Conservation (phyloP, 331 rosid species). For the Arachis monticola region DNA sequence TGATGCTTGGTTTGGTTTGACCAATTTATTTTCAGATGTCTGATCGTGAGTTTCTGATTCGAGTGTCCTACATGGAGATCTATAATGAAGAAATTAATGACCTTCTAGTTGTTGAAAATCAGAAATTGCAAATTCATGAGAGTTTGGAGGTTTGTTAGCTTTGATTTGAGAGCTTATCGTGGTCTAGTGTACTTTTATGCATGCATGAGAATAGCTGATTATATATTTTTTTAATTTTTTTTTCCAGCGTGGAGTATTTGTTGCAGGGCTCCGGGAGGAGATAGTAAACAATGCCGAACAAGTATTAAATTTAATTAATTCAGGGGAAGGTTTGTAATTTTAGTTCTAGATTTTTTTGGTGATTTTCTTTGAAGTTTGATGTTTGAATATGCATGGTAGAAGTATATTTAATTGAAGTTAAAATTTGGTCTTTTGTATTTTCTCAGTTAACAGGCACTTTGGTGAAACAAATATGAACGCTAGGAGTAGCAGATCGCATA, state of each 20-base stretch:
- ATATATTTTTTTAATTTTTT: neutral
- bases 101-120: slow-evolving; percentile 83
- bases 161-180: slow-evolving; percentile 14
- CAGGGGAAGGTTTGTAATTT: slow-evolving; percentile 81
- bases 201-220: slow-evolving; percentile 35
- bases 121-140: slow-evolving; percentile 93
- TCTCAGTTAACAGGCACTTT: slow-evolving; percentile 86
- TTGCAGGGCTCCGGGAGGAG: slow-evolving; percentile 91
- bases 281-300: slow-evolving; percentile 82
- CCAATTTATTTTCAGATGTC: slow-evolving; percentile 52
- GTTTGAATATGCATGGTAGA: slow-evolving; percentile 22
- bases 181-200: neutral
- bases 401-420: slow-evolving; percentile 27
- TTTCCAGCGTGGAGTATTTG: slow-evolving; percentile 89
- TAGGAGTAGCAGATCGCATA: slow-evolving; percentile 96
- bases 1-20: slow-evolving; percentile 7
- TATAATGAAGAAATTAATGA: slow-evolving; percentile 95
- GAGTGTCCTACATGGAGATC: slow-evolving; percentile 95
- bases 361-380: slow-evolving; percentile 10
- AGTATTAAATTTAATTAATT: slow-evolving; percentile 71
- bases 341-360: slow-evolving; percentile 20
- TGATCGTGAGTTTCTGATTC: slow-evolving; percentile 82
- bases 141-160: slow-evolving; percentile 75
- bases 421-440: slow-evolving; percentile 20
- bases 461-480: slow-evolving; percentile 97